These are phyloP conservation scores for Piper longum DNA, from an alignment of 164 flowering plant genomes.

Conservation along the genomic window DNA sequence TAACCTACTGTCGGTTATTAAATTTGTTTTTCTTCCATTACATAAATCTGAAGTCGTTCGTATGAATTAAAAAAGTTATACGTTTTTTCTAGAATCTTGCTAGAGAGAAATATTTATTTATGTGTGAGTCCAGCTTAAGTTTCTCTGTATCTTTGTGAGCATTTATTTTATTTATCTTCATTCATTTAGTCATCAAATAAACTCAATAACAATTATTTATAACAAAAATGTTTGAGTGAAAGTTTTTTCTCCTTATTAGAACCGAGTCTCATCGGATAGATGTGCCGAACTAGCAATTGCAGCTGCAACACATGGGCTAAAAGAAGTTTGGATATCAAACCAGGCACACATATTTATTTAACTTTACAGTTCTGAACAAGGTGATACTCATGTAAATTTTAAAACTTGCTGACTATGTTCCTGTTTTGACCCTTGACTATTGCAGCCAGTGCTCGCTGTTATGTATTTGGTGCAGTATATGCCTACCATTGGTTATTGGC, in stretches of 20 bases:
- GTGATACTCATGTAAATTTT: not conserved
- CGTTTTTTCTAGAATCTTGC: too few species aligned
- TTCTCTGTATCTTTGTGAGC: not conserved
- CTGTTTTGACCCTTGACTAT: conserved; percentile 1
- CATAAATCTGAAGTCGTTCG: too few species aligned
- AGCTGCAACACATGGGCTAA: conserved; percentile 81
- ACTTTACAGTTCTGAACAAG: not conserved
- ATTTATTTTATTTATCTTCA: not conserved
- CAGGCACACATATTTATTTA: conserved; percentile 29
- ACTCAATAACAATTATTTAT: not conserved
- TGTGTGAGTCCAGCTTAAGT: not conserved
- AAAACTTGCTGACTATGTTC: not conserved
- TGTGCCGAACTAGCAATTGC: conserved; percentile 80
- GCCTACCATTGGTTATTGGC: conserved; percentile 82
- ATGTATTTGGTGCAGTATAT: conserved; percentile 94
- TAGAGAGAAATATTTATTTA: not conserved
- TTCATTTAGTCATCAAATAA: not conserved
- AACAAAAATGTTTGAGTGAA: not conserved
- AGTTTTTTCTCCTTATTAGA: conserved; percentile 28
- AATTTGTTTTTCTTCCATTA: too few species aligned
- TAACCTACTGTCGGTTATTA: too few species aligned
- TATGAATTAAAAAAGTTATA: too few species aligned
- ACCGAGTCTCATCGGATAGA: conserved; percentile 72
- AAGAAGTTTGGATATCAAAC: conserved; percentile 94
- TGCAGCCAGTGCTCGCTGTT: conserved; percentile 91